phyloP scores from a whole-genome alignment of 768 basidiomycete species.

The Hydnum rufescens region DNA sequence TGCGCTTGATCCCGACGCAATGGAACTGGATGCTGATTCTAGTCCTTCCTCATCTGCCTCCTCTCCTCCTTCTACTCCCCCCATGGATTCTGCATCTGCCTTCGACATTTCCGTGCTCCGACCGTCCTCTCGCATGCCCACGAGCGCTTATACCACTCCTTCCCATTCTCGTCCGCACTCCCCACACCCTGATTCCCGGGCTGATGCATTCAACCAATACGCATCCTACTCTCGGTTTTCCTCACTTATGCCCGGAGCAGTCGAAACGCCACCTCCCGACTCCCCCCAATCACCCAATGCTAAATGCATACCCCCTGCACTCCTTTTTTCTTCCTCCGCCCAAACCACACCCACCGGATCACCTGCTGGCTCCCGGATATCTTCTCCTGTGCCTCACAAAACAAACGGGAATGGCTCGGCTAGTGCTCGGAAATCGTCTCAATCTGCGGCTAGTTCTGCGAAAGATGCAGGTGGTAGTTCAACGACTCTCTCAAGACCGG shows the following conservation, averaged over 20 bases:
- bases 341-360: slow-evolving; percentile 3
- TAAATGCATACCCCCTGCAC: slow-evolving; percentile 41
- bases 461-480: slow-evolving; percentile 3
- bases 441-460: not conserved
- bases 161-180: not conserved
- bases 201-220: slow-evolving; percentile 47
- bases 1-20: slow-evolving; percentile 9
- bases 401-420: not conserved
- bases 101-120: slow-evolving; percentile 16
- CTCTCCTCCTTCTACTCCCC: slow-evolving; percentile 10
- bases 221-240: slow-evolving; percentile 50
- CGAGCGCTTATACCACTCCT: not conserved
- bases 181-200: not conserved
- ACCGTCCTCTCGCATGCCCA: not conserved
- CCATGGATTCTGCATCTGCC: slow-evolving; percentile 16
- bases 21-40: slow-evolving; percentile 9
- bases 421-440: not conserved
- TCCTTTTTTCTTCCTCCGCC: slow-evolving; percentile 35
- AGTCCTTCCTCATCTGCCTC: slow-evolving; percentile 13
- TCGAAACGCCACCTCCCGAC: slow-evolving; percentile 3
- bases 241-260: slow-evolving; percentile 38
- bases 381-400: slow-evolving; percentile 1
- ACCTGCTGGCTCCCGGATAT: slow-evolving; percentile 3
- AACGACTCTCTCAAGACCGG: slow-evolving; percentile 29
- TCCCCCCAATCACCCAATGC: slow-evolving; percentile 5